Evolutionary conservation across 306 rosid species (phyloP).

Genomic region (Cicer pinnatifidum): DNA sequence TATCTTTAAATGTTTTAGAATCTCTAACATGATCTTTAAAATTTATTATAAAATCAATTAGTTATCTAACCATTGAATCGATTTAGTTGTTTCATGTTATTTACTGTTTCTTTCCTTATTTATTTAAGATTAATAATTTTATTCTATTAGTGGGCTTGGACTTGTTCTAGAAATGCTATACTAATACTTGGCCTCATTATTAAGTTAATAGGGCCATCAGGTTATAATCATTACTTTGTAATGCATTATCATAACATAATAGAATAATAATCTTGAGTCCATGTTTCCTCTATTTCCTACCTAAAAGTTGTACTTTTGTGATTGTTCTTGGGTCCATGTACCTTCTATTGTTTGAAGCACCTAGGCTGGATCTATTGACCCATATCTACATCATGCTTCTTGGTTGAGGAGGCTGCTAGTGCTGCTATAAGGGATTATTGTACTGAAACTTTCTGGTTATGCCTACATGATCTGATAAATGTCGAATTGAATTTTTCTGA

Average conservation of each 20-base stretch:
- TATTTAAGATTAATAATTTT: background rate
- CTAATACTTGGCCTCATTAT: slow-evolving; percentile 21
- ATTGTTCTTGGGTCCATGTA: background rate
- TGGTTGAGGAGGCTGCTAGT: slow-evolving; percentile 1
- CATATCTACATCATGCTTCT: slow-evolving; percentile 1
- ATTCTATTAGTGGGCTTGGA: slow-evolving; percentile 16
- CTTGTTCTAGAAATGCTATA: slow-evolving; percentile 13
- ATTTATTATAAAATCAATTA: background rate
- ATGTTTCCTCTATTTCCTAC: slow-evolving; percentile 1
- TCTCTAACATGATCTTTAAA: background rate
- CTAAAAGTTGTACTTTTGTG: slow-evolving; percentile 17
- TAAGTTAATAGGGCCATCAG: slow-evolving; percentile 2
- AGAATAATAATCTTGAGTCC: background rate
- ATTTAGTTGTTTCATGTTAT: background rate
- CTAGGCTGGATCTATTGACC: slow-evolving; percentile 7
- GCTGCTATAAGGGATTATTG: slow-evolving; percentile 30
- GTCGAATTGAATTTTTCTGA: slow-evolving; percentile 18
- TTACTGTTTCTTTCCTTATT: too few species aligned
- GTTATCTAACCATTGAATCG: background rate
- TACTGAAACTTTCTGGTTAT: slow-evolving; percentile 4
- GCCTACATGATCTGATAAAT: slow-evolving; percentile 26
- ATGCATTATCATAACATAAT: slow-evolving; percentile 4
- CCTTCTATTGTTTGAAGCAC: slow-evolving; percentile 6
- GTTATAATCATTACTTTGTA: slow-evolving; percentile 5
- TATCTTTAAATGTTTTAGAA: background rate